Conservation (phyloP, 1,284 basidiomycete genomes). For the Tilletia horrida region DNA sequence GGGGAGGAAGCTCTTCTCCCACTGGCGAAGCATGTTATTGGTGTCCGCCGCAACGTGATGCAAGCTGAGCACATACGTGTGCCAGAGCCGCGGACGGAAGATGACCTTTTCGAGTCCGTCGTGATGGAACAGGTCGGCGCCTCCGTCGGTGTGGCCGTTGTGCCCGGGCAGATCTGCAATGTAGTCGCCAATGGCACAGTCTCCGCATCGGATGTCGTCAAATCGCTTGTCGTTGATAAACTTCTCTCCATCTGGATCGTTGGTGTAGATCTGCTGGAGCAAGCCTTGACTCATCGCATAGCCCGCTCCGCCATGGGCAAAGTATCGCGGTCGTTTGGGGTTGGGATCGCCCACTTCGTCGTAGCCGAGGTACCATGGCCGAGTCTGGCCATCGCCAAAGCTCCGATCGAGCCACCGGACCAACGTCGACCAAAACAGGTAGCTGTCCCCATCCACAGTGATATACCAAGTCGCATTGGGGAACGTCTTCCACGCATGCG, state of each 20-base stretch:
- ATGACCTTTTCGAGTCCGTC: constrained; percentile 16
- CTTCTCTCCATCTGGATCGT: constrained; percentile 1
- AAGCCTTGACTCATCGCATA: not conserved
- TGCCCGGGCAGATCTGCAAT: constrained; percentile 3
- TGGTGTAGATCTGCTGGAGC: not conserved
- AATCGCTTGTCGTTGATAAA: not conserved
- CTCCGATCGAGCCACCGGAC: constrained; percentile 4
- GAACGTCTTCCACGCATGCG: not conserved
- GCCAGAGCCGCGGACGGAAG: constrained; percentile 11
- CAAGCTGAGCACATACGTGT: constrained; percentile 8
- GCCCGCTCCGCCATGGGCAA: constrained; percentile 9
- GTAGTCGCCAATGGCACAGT: not conserved
- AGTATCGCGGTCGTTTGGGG: not conserved
- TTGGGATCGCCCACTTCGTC: not conserved
- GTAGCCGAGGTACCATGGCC: constrained; percentile 1
- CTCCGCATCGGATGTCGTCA: not conserved
- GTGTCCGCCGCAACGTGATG: not conserved
- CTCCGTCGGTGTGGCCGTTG: constrained; percentile 6
- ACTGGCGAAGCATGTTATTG: not conserved
- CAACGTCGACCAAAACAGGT: not conserved
- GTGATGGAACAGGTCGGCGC: constrained; percentile 9
- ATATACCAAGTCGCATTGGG: constrained; percentile 14
- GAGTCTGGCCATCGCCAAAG: not conserved
- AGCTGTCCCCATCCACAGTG: not conserved
- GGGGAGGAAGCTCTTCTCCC: constrained; percentile 7